Base-by-base conservation (phyloP, 2,329 filamentous ascomycete species). In the Penicillium janthinellum region DNA sequence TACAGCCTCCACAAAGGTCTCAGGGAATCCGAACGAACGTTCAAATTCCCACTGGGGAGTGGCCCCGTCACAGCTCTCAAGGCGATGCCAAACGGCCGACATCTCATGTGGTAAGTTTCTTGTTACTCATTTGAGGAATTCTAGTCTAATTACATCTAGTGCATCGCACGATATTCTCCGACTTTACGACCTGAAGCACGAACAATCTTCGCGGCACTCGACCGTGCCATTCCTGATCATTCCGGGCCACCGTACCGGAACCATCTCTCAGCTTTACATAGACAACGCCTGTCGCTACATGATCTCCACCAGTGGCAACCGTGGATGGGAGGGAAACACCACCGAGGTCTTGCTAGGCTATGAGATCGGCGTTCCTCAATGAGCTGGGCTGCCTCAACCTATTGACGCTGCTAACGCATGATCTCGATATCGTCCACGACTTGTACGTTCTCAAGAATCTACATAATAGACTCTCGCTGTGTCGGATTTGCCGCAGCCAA, bases 221-320 rank as follows among this genome's bases (percentile, higher is more conserved):
- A 88, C 89, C 0, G 92, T 96, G 0, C 95, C 95, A 0, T 99
- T 98, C 75, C 84, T 96, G n/a, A 97, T 99, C 66, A 89, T 99
- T 25, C 95, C 95, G 0, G 95, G 95, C 0, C 95, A 90, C 71
- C 82, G 92, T 15, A 93, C 93, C 0, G 94, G 94, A 47, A 91
- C 96, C 44, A 94, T 97, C 44, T 91, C 90, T 0, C 88, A 90
- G 61, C 79, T 98, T 10, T 95, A 94, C 70, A 83, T 97, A 49
- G 95, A 99, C 73, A 90, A 90, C 4, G 90, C 91, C 0, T 94
- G 91, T 73, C 84, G 88, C 17, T 98, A 93, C 72, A 94, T 99
- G 89, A 85, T 99, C 37, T 94, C 91, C 1, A 91, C 92, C 0
- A 93, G 91, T 4, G 95, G 95, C 0, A 98, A 95, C 63, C 82